Base-by-base conservation (phyloP, 202 grass and related monocot species). In the Saccharum hybrid region DNA sequence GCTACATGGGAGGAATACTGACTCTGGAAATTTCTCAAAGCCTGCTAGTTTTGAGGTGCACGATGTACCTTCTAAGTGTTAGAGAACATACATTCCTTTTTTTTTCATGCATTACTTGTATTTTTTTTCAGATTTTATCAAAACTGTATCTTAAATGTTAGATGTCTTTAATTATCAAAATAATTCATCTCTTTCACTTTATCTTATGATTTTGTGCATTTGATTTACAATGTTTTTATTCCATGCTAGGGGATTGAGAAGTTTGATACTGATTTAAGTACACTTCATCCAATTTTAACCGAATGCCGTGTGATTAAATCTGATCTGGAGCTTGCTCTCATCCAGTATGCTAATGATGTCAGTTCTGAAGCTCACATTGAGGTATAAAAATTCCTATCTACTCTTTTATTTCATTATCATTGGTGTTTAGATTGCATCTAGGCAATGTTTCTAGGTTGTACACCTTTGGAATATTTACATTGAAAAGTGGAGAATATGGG, bases 291-390 rank as follows among this genome's bases (percentile, higher is more conserved):
- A 46, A 84, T 98, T 88, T 85, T 98, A 81, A 98, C 92, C 52
- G 96, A 98, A 83, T 98, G 92, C 5, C 90, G 96, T 81, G 91
- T 98, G 78, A 88, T 89, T 77, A 98, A 98, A 85, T 98, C 95
- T 77, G 91, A 87, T 28, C 79, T 90, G 83, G 96, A 98, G 75
- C 74, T 95, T 83, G 85, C 80, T 4, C 66, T 98, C 76, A 98
- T 98, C 86, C 96, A 95, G 42, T 98, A 95, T 89, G 92, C 92
- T 62, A 98, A 95, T 88, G 91, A 95, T 81, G 91, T 98, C 18
- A 98, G 96, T 85, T 98, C 96, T 85, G 92, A 98, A 88, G 96
- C 96, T 76, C 96, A 95, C 48, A 86, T 98, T 84, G 87, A 98
- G 96, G 96, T 98, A 93, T 31, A 46, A 4, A 61, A 61, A 12